These are phyloP conservation scores for Caloboletus firmus DNA, from an alignment of 1,284 basidiomycete species.

Conservation along the genomic window DNA sequence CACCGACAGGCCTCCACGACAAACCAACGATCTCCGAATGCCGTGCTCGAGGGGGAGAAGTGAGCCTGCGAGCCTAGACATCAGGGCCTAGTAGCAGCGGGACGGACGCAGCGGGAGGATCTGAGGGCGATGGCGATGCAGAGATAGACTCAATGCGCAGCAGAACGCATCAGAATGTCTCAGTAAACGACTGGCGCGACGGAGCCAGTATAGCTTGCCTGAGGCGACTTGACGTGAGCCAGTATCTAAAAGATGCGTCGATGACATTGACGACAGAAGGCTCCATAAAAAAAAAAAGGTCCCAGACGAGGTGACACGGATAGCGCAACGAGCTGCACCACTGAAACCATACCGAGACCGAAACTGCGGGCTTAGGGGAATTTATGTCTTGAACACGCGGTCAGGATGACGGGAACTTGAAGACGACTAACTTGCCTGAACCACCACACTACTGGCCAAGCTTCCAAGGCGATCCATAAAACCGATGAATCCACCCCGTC, in stretches of 20 bases:
- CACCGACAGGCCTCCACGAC: background rate
- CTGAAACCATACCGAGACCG: background rate
- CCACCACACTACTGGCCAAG: too few species aligned
- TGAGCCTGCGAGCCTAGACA: background rate
- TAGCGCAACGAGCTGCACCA: background rate
- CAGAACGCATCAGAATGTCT: too few species aligned
- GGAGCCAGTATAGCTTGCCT: background rate
- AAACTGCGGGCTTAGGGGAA: too few species aligned
- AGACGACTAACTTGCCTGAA: too few species aligned
- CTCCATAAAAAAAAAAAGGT: background rate
- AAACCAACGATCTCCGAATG: background rate
- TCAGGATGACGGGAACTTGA: too few species aligned
- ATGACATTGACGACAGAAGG: background rate
- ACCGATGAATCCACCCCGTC: too few species aligned
- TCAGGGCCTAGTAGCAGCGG: background rate
- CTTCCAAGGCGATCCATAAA: too few species aligned
- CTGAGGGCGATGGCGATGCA: background rate
- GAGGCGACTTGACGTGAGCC: background rate
- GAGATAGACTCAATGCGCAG: too few species aligned
- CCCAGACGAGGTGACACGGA: too few species aligned
- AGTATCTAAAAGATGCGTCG: background rate
- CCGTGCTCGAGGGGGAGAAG: background rate
- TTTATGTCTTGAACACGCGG: too few species aligned
- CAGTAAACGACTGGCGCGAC: background rate
- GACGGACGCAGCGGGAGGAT: background rate